These are phyloP conservation scores for Serendipita sp. DNA, from an alignment of 768 basidiomycete genomes.

Conservation along the genomic window DNA sequence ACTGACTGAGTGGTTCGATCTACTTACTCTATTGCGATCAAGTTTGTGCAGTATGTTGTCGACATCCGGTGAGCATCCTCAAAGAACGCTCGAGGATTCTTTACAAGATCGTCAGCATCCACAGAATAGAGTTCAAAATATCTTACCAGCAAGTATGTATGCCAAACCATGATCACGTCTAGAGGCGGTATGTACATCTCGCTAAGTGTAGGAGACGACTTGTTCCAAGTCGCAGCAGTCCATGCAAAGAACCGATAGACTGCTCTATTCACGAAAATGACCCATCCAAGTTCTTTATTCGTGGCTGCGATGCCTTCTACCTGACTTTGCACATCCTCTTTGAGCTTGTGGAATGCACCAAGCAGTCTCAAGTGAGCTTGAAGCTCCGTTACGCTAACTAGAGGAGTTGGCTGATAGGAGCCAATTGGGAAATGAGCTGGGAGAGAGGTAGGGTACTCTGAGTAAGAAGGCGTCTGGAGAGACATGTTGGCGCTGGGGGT, in stretches of 20 bases:
- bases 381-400: background rate
- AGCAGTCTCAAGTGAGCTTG: background rate
- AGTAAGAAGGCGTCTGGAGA: background rate
- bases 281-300: background rate
- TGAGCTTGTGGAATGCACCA: background rate
- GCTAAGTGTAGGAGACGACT: background rate
- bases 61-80: too few relatives aligned
- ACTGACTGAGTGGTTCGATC: background rate
- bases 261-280: background rate
- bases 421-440: background rate
- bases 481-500: too few relatives aligned
- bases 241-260: background rate
- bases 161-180: too few relatives aligned
- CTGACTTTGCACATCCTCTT: background rate
- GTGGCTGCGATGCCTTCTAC: background rate
- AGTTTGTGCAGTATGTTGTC: background rate
- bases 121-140: constrained; percentile 11
- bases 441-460: background rate
- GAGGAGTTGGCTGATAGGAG: background rate
- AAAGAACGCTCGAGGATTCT: background rate
- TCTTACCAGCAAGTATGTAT: background rate
- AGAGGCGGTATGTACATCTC: background rate
- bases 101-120: background rate
- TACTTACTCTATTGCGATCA: too few relatives aligned
- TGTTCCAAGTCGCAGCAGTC: background rate